Percentiles rank a stretch among this genome's conserved stretches.
Evolutionary conservation across 345 rosid genomes (phyloP).

Genomic region (Eucalyptus tenuipes): DNA sequence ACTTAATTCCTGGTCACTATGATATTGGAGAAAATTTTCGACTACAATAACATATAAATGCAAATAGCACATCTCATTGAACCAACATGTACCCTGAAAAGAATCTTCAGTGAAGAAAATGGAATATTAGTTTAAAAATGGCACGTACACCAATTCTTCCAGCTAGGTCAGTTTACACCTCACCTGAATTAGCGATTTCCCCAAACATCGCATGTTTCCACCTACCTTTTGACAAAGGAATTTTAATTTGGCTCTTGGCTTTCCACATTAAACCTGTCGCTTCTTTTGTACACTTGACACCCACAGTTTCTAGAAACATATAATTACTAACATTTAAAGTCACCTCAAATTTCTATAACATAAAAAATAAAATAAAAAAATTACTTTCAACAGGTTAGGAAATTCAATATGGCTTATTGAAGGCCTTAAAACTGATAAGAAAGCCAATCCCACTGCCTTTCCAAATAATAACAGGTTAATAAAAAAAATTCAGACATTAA

Average conservation of each 20-base stretch:
- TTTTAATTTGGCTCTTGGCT: background rate
- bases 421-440: background rate
- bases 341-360: background rate
- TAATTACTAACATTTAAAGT: background rate
- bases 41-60: too few species aligned
- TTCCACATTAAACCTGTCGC: background rate
- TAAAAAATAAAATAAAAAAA: background rate
- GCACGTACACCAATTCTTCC: background rate
- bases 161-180: background rate
- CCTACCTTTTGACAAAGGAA: background rate
- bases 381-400: background rate
- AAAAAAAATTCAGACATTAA: background rate
- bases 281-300: background rate
- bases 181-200: background rate
- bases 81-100: background rate
- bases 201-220: background rate
- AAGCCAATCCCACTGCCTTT: background rate
- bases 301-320: too few species aligned
- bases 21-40: background rate
- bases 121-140: background rate
- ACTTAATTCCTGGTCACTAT: background rate
- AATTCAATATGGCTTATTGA: background rate
- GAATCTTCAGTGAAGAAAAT: background rate
- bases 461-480: background rate
- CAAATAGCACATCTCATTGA: background rate